Percentiles rank a stretch among this genome's conserved stretches.
Conservation (phyloP, 2,329 filamentous ascomycete genomes). For the Penicillium sp. region DNA sequence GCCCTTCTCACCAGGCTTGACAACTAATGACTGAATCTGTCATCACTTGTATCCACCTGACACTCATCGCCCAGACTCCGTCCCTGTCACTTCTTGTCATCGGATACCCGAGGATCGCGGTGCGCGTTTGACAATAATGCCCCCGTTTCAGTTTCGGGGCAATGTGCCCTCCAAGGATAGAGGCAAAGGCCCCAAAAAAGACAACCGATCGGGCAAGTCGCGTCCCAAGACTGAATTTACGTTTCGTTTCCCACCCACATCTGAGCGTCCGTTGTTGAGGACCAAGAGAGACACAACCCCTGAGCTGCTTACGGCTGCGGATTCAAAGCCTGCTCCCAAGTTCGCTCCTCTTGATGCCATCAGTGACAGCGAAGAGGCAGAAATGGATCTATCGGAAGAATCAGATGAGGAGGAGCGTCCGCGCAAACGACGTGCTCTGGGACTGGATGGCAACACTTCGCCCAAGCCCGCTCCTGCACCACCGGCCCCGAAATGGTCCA, state of each 20-base stretch:
- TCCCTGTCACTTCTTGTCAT: no score
- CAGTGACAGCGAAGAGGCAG: constrained; percentile 47
- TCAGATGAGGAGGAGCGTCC: constrained; percentile 37
- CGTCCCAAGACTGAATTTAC: constrained; percentile 37
- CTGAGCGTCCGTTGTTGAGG: constrained; percentile 39
- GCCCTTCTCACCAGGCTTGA: no score
- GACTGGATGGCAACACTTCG: constrained; percentile 19
- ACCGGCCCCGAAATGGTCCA: constrained; percentile 76
- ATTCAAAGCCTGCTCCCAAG: constrained; percentile 31
- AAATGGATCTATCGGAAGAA: constrained; percentile 45
- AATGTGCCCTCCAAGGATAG: constrained; percentile 2
- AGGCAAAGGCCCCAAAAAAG: constrained; percentile 9
- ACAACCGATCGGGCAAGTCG: constrained; percentile 19
- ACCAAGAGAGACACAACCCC: constrained; percentile 36
- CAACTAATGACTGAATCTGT: no score
- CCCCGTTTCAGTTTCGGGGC: constrained; percentile 19
- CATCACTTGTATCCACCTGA: no score
- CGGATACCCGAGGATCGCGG: not conserved
- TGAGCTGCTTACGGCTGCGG: constrained; percentile 30
- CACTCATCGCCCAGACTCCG: not conserved
- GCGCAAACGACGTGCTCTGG: constrained; percentile 40
- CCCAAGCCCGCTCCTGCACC: constrained; percentile 24
- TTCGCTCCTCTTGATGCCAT: constrained; percentile 40
- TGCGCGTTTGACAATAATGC: constrained; percentile 2
- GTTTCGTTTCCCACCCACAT: constrained; percentile 38